Percentiles rank a stretch among this genome's conserved stretches.
phyloP scores from a whole-genome alignment of 2,329 filamentous ascomycete species.

The Gnomoniopsis sp. region DNA sequence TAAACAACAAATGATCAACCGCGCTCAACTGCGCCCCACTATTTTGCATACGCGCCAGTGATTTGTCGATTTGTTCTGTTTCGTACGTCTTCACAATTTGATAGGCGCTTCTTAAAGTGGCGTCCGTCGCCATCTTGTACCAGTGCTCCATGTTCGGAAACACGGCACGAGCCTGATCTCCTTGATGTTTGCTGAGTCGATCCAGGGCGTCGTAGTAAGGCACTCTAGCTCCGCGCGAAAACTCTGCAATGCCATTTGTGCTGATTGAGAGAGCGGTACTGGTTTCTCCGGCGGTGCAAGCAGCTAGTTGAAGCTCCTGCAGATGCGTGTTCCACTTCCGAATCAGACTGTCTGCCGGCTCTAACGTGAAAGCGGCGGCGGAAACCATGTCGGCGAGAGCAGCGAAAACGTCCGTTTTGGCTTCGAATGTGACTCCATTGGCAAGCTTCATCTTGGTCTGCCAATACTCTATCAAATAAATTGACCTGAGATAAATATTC shows the following conservation, averaged over 20 bases:
- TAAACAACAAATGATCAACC: not conserved
- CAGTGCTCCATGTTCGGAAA: not conserved
- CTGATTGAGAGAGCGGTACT: not conserved
- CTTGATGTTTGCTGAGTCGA: not conserved
- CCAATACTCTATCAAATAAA: slow-evolving; percentile 31
- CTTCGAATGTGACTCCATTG: slow-evolving; percentile 28
- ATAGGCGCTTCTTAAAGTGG: not conserved
- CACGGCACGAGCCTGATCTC: not conserved
- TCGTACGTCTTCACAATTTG: not conserved
- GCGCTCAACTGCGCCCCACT: not conserved
- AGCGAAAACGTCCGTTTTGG: slow-evolving; percentile 31
- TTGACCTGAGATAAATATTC: slow-evolving; percentile 18
- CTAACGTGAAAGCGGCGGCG: slow-evolving; percentile 17
- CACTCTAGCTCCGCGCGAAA: not conserved
- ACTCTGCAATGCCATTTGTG: not conserved
- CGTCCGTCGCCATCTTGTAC: not conserved
- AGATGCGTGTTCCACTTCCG: not conserved
- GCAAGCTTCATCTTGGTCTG: slow-evolving; percentile 26
- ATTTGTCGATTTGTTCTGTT: not conserved
- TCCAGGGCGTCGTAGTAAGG: not conserved
- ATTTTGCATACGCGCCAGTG: not conserved
- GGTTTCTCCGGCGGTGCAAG: not conserved
- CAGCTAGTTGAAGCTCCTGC: not conserved
- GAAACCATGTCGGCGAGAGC: slow-evolving; percentile 26
- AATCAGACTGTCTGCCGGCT: not conserved